These are phyloP conservation scores for Rossbeevera mucosa DNA, from an alignment of 768 basidiomycete species.

Conservation along the genomic window DNA sequence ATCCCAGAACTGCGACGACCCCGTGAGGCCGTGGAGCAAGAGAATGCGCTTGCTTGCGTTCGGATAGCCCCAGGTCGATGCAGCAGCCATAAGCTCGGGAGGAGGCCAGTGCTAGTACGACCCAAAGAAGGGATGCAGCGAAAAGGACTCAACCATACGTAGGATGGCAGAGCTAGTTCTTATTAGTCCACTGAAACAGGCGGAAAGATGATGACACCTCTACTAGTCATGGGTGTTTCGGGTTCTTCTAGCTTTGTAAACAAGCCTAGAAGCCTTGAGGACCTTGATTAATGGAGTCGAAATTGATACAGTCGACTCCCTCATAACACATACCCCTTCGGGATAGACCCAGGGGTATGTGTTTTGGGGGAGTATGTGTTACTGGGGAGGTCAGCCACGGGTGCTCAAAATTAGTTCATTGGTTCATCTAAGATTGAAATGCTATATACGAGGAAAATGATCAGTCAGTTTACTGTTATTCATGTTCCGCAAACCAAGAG, in stretches of 20 bases:
- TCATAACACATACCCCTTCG: too few species aligned
- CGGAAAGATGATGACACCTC: background rate
- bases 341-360: too few species aligned
- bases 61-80: slow-evolving; percentile 17
- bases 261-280: background rate
- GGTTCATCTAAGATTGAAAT: too few species aligned
- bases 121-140: background rate
- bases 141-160: background rate
- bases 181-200: background rate
- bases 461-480: too few species aligned
- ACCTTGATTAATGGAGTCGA: background rate
- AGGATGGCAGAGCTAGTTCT: background rate
- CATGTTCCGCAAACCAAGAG: too few species aligned
- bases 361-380: too few species aligned
- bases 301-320: too few species aligned
- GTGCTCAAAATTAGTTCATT: too few species aligned
- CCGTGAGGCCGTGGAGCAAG: slow-evolving; percentile 18
- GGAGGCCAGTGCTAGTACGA: background rate
- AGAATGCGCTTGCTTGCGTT: slow-evolving; percentile 13
- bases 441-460: too few species aligned
- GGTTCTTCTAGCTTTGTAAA: background rate
- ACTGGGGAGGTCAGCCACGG: too few species aligned
- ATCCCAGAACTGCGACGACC: slow-evolving; percentile 14
- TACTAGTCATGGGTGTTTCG: background rate
- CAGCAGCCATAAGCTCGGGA: background rate